A percentile compares a stretch with the other conserved stretches of the same genome.
Conservation (phyloP, 176 grass and related monocot species). For the maize (Zea mays) region Zm-B73-REFERENCE-NAM-5.0 NC_050099.1:172166001-172166500, state of each 20-base stretch:
- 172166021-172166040: slow-evolving; percentile 52
- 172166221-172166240: slow-evolving; percentile 18
- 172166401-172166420: slow-evolving; percentile 48
- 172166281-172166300: no score
- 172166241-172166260: slow-evolving; percentile 10
- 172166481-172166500: no score
- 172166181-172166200: no score
- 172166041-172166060: slow-evolving; percentile 34
- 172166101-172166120: background rate
- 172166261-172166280: no score
- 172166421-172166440: background rate
- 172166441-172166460: background rate
- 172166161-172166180: background rate
- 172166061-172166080: background rate
- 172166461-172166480: slow-evolving; percentile 29
- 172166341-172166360: no score
- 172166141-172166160: background rate
- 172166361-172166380: background rate
- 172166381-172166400: slow-evolving; percentile 15
- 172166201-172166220: slow-evolving; percentile 17
- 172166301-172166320: no score
- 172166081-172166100: background rate
- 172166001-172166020: slow-evolving; percentile 67
- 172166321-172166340: no score
- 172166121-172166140: background rate